Percentiles rank a stretch among this genome's conserved stretches.
Evolutionary conservation across 148 eudicot species (phyloP).

Genomic region (Rheum nobile): DNA sequence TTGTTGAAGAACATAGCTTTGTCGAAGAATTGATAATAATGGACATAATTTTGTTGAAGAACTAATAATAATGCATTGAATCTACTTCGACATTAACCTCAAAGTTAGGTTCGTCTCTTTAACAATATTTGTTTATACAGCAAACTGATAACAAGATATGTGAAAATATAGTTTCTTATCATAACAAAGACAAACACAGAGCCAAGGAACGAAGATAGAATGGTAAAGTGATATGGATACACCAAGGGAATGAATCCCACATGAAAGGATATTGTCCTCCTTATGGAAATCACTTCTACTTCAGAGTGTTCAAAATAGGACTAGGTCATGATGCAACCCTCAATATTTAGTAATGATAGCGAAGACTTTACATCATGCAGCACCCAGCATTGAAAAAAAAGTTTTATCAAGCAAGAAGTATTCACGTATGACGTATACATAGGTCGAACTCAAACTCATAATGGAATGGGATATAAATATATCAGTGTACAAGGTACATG

Average conservation of each 20-base stretch:
- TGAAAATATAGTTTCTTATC: background rate
- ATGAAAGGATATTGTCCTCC: background rate
- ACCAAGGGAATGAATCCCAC: background rate
- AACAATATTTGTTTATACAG: background rate
- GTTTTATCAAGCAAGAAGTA: background rate
- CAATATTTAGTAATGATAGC: background rate
- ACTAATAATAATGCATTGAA: background rate
- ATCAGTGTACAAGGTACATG: background rate
- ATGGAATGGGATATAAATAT: background rate
- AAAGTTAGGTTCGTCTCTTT: background rate
- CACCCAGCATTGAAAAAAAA: background rate
- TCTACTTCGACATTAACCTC: background rate
- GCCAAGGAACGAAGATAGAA: background rate
- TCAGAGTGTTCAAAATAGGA: background rate
- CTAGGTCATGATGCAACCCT: background rate
- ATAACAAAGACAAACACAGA: background rate
- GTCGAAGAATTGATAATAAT: background rate
- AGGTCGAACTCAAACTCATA: background rate
- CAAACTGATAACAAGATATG: background rate
- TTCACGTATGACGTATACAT: background rate
- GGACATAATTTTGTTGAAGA: background rate
- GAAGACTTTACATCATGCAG: background rate
- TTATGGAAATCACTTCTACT: background rate
- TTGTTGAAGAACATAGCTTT: background rate
- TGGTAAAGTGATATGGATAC: background rate